Evolutionary conservation across 2,329 filamentous ascomycete genomes (phyloP).

Genomic region (Bipolaris gigantea): DNA sequence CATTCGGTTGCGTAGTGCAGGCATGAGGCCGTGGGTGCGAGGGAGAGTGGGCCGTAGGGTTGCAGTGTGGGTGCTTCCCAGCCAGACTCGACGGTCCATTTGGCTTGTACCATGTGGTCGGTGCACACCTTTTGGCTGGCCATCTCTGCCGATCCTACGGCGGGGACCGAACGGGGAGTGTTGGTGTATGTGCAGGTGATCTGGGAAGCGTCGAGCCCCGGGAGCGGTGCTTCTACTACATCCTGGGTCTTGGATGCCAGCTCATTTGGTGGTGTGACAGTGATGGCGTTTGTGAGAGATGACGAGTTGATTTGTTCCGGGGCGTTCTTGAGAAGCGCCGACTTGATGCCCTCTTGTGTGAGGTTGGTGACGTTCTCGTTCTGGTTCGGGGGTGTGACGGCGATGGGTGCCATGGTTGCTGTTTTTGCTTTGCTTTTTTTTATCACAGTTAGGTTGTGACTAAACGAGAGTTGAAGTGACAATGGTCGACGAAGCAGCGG

Average conservation of each 20-base stretch:
- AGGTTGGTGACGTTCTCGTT: slow-evolving; percentile 33
- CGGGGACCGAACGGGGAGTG: slow-evolving; percentile 48
- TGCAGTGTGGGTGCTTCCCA: slow-evolving; percentile 75
- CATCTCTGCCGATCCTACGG: slow-evolving; percentile 45
- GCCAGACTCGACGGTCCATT: slow-evolving; percentile 66
- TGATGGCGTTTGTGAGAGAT: slow-evolving; percentile 28
- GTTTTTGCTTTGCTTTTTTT: not conserved
- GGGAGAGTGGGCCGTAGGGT: slow-evolving; percentile 74
- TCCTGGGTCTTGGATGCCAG: slow-evolving; percentile 15
- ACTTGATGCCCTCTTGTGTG: slow-evolving; percentile 38
- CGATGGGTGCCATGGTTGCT: slow-evolving; percentile 37
- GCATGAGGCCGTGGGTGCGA: slow-evolving; percentile 79
- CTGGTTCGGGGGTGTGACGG: slow-evolving; percentile 35
- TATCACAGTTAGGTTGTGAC: not conserved
- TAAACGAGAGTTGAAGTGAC: not conserved
- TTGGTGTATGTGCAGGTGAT: slow-evolving; percentile 48
- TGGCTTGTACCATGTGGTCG: slow-evolving; percentile 84
- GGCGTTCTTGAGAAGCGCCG: slow-evolving; percentile 35
- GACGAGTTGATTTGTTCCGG: slow-evolving; percentile 34
- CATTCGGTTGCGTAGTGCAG: slow-evolving; percentile 91
- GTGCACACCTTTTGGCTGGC: slow-evolving; percentile 57
- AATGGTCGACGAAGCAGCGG: not conserved
- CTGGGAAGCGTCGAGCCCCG: slow-evolving; percentile 50
- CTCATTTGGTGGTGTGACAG: slow-evolving; percentile 29
- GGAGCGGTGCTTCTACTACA: slow-evolving; percentile 30